Evolutionary conservation across 73 alveolate species (phyloP).

Genomic region (Paramecium tetraurelia): DNA sequence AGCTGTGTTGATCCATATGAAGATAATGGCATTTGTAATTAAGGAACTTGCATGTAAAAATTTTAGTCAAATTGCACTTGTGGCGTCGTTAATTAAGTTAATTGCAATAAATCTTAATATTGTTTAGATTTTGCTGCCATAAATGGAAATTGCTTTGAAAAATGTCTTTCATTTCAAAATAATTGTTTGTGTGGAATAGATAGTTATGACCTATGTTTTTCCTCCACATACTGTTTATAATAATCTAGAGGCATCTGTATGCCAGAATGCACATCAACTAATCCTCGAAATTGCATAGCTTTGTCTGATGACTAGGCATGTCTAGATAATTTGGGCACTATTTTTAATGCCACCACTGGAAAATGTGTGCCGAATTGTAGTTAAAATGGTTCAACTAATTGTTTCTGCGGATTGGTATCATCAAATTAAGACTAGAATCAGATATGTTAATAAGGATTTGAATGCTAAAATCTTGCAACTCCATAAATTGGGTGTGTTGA

Average conservation of each 20-base stretch:
- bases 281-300: not conserved
- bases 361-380: not conserved
- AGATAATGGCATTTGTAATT: not conserved
- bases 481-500: not conserved
- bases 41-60: not conserved
- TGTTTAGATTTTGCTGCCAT: not conserved
- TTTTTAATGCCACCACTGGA: not conserved
- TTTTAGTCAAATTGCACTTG: not conserved
- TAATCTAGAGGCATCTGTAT: not conserved
- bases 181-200: not conserved
- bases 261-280: not conserved
- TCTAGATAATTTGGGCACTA: not conserved
- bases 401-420: not conserved
- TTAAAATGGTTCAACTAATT: not conserved
- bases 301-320: not conserved
- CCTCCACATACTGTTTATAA: not conserved
- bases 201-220: not conserved
- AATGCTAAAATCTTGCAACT: not conserved
- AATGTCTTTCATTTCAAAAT: not conserved
- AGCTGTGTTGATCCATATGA: not conserved
- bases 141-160: not conserved
- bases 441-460: not conserved
- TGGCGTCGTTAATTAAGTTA: not conserved
- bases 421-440: too few relatives aligned
- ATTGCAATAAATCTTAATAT: not conserved